Percentiles rank a stretch among this genome's conserved stretches.
Conservation (phyloP, 208 protist genomes). For the Crithidia acanthocephali region DNA sequence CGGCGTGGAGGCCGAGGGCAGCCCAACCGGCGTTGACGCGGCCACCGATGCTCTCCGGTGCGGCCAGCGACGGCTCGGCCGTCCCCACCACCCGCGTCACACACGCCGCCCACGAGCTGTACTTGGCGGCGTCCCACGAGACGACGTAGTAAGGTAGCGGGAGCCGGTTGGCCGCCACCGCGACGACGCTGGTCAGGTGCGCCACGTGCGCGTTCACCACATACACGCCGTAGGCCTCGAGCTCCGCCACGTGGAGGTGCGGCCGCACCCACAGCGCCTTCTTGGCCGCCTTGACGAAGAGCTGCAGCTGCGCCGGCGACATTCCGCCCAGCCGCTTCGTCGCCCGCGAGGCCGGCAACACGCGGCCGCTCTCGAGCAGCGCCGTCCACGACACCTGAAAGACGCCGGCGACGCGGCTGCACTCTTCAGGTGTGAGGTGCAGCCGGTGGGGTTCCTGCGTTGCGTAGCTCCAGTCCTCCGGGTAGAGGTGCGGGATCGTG, state of each 20-base stretch:
- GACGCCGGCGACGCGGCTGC: slow-evolving; percentile 5
- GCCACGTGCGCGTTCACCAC: slow-evolving; percentile 44
- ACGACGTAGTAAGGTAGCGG: slow-evolving; percentile 39
- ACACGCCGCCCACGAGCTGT: slow-evolving; percentile 29
- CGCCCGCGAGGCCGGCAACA: slow-evolving; percentile 33
- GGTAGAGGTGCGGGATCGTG: slow-evolving; percentile 25
- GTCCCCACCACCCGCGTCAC: slow-evolving; percentile 16
- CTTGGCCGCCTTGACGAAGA: slow-evolving; percentile 23
- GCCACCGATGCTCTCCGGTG: slow-evolving; percentile 36
- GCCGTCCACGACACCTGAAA: slow-evolving; percentile 31
- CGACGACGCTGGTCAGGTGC: slow-evolving; percentile 17
- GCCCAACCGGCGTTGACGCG: slow-evolving; percentile 27
- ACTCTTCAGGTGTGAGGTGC: slow-evolving; percentile 14
- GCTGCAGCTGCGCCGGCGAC: slow-evolving; percentile 36
- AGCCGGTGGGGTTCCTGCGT: slow-evolving; percentile 25
- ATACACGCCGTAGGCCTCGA: slow-evolving; percentile 37
- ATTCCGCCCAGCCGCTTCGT: slow-evolving; percentile 39
- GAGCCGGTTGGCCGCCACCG: not conserved
- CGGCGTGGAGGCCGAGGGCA: slow-evolving; percentile 26
- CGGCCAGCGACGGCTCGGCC: slow-evolving; percentile 24
- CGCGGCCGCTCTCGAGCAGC: slow-evolving; percentile 23
- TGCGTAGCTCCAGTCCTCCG: slow-evolving; percentile 37
- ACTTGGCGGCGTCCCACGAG: slow-evolving; percentile 24
- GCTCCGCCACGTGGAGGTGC: slow-evolving; percentile 34
- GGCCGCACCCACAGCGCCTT: slow-evolving; percentile 27